Evolutionary conservation across 169 alveolate genomes (phyloP).

Genomic region (Theileria equi): DNA sequence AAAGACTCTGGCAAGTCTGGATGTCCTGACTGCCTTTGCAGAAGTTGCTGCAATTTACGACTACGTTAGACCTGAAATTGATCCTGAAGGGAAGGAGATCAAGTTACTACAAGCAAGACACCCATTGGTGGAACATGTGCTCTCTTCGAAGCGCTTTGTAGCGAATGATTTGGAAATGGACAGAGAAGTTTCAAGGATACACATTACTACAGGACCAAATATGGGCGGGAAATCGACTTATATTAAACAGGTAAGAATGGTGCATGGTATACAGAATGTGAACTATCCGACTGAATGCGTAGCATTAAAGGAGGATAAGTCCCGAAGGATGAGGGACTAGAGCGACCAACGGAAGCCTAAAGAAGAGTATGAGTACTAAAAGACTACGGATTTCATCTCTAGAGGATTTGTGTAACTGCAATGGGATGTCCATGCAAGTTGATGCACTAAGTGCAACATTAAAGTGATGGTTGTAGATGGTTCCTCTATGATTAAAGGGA

Average conservation of each 20-base stretch:
- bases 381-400: no score
- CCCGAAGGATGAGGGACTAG: no score
- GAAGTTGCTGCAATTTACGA: constrained; percentile 81
- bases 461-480: no score
- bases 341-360: no score
- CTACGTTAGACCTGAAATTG: constrained; percentile 87
- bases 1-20: constrained; percentile 86
- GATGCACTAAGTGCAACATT: no score
- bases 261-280: not conserved
- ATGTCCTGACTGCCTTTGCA: constrained; percentile 92
- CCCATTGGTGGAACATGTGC: constrained; percentile 80
- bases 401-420: no score
- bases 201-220: constrained; percentile 96
- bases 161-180: constrained; percentile 84
- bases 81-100: constrained; percentile 74
- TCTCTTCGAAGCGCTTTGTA: constrained; percentile 72
- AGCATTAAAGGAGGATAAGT: no score
- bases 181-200: constrained; percentile 78
- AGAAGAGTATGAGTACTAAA: no score
- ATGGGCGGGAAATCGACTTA: constrained; percentile 98
- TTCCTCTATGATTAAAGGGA: no score
- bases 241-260: constrained; percentile 85
- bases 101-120: constrained; percentile 82
- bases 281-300: no score
- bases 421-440: no score